Evolutionary conservation across 2,329 filamentous ascomycete genomes (phyloP), one percentile per base, ranked within the genome.

Genomic region (Epichloe festucae): DNA sequence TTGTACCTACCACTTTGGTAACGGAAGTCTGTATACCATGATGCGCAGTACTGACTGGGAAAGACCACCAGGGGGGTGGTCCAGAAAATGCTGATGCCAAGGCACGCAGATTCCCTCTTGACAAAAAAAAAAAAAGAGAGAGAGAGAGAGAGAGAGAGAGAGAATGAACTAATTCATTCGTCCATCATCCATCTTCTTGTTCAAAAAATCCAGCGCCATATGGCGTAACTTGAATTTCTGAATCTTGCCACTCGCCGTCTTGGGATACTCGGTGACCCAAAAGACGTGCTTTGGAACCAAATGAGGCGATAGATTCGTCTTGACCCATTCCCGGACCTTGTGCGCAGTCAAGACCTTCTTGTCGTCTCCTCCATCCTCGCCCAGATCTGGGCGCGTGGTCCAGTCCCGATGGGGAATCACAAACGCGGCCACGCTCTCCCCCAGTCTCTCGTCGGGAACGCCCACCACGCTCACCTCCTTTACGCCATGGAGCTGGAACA

Each of bases 231-330:
- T 91, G 65, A 86, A 96, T 71, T 97, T 96, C 71, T 95, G 89
- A 52, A 97, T 90, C 78, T 98, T 98, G 23, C 91, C 91, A 65
- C 89, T 95, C 5, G 89, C 87, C 38, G 93, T 98, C 77, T 95
- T 96, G 19, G 91, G 91, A 64, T 87, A 94, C n/a, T 82, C 79
- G 1, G 83, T 76, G 0, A 87, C 74, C 78, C 87, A 95, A 64
- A 95, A 95, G n/a, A 97, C 78, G 63, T 91, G 81, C 67, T 87
- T 93, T 0, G 91, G 91, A 49, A 87, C 87, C 63, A 96, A 79
- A 67, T 91, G 87, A 57, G 79, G 81, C 34, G 77, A 79, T 55
- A 97, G 66, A 48, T 75, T 79, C 52, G 74, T 70, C 46, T 77
- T 71, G 2, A 96, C 89, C 87, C 87, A 96, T 1, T 69, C 67